Conservation (phyloP, 2,329 filamentous ascomycete species). For the Beauveria sp. region DNA sequence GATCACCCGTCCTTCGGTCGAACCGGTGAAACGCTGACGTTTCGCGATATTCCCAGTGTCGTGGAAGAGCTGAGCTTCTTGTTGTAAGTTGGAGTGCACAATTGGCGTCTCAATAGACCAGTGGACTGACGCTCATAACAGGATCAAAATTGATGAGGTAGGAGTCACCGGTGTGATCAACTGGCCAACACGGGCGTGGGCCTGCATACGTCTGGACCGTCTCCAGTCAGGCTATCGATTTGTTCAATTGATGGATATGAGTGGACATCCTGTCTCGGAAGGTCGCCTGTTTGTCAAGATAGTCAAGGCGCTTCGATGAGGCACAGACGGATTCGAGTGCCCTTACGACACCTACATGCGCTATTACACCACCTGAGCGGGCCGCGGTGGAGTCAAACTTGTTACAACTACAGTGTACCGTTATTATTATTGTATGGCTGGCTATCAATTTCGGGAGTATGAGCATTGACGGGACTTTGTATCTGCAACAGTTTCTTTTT, state of each 20-base stretch:
- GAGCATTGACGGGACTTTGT: background rate
- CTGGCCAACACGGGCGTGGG: slow-evolving; percentile 42
- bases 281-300: slow-evolving; percentile 46
- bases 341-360: too few species aligned
- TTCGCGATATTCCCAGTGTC: slow-evolving; percentile 49
- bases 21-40: slow-evolving; percentile 47
- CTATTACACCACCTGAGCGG: too few species aligned
- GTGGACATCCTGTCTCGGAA: slow-evolving; percentile 36
- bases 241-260: slow-evolving; percentile 40
- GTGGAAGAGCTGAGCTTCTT: slow-evolving; percentile 66
- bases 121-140: slow-evolving; percentile 18
- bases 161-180: slow-evolving; percentile 25
- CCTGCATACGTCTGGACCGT: slow-evolving; percentile 52
- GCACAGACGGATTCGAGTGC: background rate
- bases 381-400: background rate
- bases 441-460: background rate
- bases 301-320: slow-evolving; percentile 33
- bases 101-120: background rate
- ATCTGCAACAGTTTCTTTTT: background rate
- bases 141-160: slow-evolving; percentile 48
- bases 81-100: slow-evolving; percentile 43
- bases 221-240: slow-evolving; percentile 49
- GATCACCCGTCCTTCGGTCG: slow-evolving; percentile 57
- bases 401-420: background rate
- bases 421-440: background rate